These are phyloP conservation scores for Russula sp. DNA, from an alignment of 768 basidiomycete species.

Conservation along the genomic window DNA sequence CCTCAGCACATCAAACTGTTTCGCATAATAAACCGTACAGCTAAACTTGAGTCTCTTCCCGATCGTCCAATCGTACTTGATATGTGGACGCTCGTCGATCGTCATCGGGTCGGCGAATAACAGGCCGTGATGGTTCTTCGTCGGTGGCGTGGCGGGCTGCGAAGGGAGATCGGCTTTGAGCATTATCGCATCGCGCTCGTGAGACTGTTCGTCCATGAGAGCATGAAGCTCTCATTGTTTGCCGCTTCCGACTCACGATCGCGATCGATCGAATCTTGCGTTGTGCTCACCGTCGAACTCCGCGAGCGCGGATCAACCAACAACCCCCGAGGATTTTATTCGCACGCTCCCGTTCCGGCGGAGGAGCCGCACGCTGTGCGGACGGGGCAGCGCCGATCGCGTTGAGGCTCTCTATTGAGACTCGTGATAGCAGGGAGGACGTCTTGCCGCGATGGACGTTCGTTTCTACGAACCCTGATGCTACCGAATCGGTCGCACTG, in stretches of 20 bases:
- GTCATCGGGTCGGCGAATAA: conserved; percentile 40
- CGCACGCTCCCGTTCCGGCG: neutral
- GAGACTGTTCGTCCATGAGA: conserved; percentile 53
- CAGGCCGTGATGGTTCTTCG: conserved; percentile 50
- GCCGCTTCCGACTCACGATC: neutral
- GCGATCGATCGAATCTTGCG: conserved; percentile 14
- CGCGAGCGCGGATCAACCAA: conserved; percentile 10
- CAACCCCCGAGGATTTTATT: neutral
- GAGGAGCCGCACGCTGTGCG: neutral
- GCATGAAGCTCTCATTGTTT: conserved; percentile 30
- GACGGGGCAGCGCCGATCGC: conserved; percentile 35
- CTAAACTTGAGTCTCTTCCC: conserved; percentile 72
- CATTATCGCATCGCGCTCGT: conserved; percentile 60
- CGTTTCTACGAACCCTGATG: conserved; percentile 38
- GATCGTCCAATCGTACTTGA: conserved; percentile 79
- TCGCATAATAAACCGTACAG: conserved; percentile 81
- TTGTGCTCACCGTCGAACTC: conserved; percentile 22
- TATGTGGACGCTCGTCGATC: conserved; percentile 73
- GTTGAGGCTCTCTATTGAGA: conserved; percentile 40
- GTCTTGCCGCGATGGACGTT: conserved; percentile 42
- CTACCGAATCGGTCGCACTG: conserved; percentile 14
- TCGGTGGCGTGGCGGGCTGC: conserved; percentile 35
- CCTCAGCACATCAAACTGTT: conserved; percentile 69
- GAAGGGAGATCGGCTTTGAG: conserved; percentile 41
- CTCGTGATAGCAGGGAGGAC: conserved; percentile 41